Percentiles rank a stretch among this genome's conserved stretches.
phyloP scores from a whole-genome alignment of 2,329 filamentous ascomycete genomes.

The Botrytis squamosa region DNA sequence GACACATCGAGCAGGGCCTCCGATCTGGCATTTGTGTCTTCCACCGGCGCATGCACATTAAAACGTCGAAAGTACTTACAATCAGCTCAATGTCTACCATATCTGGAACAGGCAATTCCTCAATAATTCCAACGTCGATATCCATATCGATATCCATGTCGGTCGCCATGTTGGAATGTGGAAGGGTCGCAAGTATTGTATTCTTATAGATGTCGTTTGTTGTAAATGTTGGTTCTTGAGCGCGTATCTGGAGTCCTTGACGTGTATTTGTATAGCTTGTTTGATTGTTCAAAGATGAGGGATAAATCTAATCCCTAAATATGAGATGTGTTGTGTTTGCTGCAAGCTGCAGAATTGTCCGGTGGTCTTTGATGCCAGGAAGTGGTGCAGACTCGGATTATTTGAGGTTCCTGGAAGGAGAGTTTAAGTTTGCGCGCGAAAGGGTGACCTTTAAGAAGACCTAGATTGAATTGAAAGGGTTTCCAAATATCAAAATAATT shows the following conservation, averaged over 20 bases:
- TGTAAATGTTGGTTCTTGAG: not conserved
- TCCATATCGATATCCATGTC: constrained; percentile 76
- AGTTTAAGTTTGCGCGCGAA: not conserved
- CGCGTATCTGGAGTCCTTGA: not conserved
- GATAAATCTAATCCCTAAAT: not conserved
- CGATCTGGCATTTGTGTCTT: not conserved
- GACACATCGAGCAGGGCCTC: not conserved
- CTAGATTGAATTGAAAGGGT: not conserved
- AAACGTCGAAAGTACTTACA: constrained; percentile 8
- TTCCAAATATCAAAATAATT: not conserved
- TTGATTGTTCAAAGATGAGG: not conserved
- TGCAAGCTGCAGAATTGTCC: not conserved
- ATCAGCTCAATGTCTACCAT: constrained; percentile 21
- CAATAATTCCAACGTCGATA: constrained; percentile 60
- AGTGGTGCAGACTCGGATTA: not conserved
- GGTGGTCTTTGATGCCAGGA: not conserved
- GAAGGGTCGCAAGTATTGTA: not conserved
- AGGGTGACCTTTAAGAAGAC: not conserved
- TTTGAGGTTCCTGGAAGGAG: not conserved
- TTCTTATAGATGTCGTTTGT: not conserved
- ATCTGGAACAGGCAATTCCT: constrained; percentile 28
- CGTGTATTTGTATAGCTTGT: not conserved
- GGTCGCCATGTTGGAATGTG: constrained; percentile 32
- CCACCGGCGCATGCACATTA: not conserved
- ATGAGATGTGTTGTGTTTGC: not conserved